Conservation (phyloP, 2,329 filamentous ascomycete genomes). For the Talaromyces sp. region DNA sequence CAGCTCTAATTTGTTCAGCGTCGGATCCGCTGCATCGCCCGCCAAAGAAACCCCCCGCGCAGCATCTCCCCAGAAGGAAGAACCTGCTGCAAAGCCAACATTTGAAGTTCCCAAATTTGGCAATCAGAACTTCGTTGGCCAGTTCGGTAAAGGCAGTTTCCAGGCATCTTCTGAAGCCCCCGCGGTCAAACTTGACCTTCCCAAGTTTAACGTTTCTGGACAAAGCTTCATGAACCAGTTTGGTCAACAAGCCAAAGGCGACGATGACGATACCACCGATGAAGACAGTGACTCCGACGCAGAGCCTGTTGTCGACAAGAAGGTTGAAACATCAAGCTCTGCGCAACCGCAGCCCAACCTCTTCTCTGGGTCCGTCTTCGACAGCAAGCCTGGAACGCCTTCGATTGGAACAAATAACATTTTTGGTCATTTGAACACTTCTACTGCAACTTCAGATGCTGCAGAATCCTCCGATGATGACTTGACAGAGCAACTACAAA, state of each 20-base stretch:
- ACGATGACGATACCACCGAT: slow-evolving; percentile 16
- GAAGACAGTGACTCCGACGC: slow-evolving; percentile 30
- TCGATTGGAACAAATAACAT: slow-evolving; percentile 12
- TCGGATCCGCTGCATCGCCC: neutral
- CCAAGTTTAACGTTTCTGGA: slow-evolving; percentile 13
- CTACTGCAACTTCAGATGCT: slow-evolving; percentile 11
- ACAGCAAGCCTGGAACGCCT: slow-evolving; percentile 14
- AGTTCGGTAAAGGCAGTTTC: slow-evolving; percentile 14
- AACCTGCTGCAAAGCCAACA: slow-evolving; percentile 11
- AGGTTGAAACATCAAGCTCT: neutral
- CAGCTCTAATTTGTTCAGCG: neutral
- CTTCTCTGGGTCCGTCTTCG: slow-evolving; percentile 10
- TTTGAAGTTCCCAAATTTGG: slow-evolving; percentile 18
- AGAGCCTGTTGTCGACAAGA: slow-evolving; percentile 30
- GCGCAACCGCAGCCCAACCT: neutral
- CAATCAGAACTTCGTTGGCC: slow-evolving; percentile 11
- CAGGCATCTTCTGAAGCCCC: slow-evolving; percentile 14
- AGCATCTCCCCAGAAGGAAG: slow-evolving; percentile 11
- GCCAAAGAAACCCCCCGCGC: neutral
- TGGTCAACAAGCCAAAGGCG: slow-evolving; percentile 15
- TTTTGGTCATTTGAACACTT: slow-evolving; percentile 17
- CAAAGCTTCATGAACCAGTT: slow-evolving; percentile 15
- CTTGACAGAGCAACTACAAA: slow-evolving; percentile 8
- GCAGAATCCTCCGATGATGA: slow-evolving; percentile 15
- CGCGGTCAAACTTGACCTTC: slow-evolving; percentile 13